Evolutionary conservation across 768 basidiomycete species (phyloP).

Genomic region (Udeniomyces megalosporus): DNA sequence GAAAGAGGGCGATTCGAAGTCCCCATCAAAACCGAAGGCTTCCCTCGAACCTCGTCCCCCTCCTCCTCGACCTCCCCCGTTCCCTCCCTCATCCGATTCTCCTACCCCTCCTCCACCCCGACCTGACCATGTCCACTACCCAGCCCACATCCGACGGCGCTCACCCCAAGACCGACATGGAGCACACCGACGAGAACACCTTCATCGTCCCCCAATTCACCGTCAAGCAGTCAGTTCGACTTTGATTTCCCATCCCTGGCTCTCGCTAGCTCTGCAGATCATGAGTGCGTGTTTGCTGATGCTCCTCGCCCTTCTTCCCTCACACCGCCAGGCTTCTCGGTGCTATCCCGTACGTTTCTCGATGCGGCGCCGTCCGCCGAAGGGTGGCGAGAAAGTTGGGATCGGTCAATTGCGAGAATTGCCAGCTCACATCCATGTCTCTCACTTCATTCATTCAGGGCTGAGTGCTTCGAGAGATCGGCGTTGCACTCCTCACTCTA

Average conservation of each 20-base stretch:
- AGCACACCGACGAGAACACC: slow-evolving; percentile 15
- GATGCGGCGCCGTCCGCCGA: background rate
- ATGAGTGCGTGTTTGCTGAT: background rate
- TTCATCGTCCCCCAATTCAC: slow-evolving; percentile 61
- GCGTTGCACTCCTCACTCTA: slow-evolving; percentile 62
- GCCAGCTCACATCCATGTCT: background rate
- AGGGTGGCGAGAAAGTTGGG: too few species aligned
- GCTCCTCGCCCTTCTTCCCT: background rate
- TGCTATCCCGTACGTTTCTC: slow-evolving; percentile 45
- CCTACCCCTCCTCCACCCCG: background rate
- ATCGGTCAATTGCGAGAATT: too few species aligned
- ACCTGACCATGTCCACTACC: background rate
- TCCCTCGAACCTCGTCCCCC: background rate
- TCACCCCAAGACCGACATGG: slow-evolving; percentile 4
- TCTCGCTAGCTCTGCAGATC: too few species aligned
- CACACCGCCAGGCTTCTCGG: slow-evolving; percentile 38
- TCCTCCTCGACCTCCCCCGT: background rate
- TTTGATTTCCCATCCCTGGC: background rate
- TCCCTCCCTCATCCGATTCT: background rate
- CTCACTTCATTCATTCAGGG: slow-evolving; percentile 23
- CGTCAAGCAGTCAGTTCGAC: slow-evolving; percentile 41
- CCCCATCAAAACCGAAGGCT: too few species aligned
- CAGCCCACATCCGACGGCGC: background rate
- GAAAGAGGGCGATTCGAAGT: too few species aligned
- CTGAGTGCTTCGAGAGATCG: slow-evolving; percentile 83